Percentiles rank a stretch among this genome's conserved stretches.
phyloP scores from a whole-genome alignment of 345 rosid species.

The Geranium brycei region DNA sequence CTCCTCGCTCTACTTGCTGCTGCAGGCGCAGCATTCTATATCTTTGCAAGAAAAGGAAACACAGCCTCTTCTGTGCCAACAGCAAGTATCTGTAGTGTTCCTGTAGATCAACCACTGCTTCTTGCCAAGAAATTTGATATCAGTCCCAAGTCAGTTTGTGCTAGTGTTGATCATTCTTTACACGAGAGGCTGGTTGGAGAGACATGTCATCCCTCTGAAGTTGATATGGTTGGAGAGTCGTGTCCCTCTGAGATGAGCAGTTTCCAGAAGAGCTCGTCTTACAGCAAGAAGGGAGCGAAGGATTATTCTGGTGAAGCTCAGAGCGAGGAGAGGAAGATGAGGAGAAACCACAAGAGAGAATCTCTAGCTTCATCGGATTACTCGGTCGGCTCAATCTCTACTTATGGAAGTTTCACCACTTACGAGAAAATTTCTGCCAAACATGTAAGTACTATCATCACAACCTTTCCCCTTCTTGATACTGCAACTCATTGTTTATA shows the following conservation, averaged over 20 bases:
- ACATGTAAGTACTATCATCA: slow-evolving; percentile 29
- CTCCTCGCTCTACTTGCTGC: no score
- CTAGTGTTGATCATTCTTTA: slow-evolving; percentile 7
- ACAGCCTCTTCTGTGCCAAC: slow-evolving; percentile 5
- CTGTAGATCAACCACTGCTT: no score
- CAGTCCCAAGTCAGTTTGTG: slow-evolving; percentile 14
- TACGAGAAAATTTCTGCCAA: slow-evolving; percentile 57
- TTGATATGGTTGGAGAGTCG: slow-evolving; percentile 26
- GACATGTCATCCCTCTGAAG: slow-evolving; percentile 24
- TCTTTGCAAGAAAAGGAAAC: slow-evolving; percentile 10
- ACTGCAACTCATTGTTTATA: no score
- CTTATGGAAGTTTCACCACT: slow-evolving; percentile 73
- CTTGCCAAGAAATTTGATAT: background rate
- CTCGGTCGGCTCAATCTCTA: slow-evolving; percentile 41
- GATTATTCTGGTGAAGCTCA: slow-evolving; percentile 24
- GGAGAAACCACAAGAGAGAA: slow-evolving; percentile 38
- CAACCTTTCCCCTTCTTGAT: no score
- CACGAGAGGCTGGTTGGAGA: slow-evolving; percentile 17
- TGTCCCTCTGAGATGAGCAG: slow-evolving; percentile 58
- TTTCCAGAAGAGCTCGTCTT: slow-evolving; percentile 24
- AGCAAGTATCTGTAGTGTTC: no score
- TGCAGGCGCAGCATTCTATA: no score
- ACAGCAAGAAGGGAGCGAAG: slow-evolving; percentile 14
- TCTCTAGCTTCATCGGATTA: slow-evolving; percentile 58
- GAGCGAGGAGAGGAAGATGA: slow-evolving; percentile 26